These are phyloP conservation scores for Chlorella sp. DNA, from an alignment of 139 green algal species.

Conservation along the genomic window DNA sequence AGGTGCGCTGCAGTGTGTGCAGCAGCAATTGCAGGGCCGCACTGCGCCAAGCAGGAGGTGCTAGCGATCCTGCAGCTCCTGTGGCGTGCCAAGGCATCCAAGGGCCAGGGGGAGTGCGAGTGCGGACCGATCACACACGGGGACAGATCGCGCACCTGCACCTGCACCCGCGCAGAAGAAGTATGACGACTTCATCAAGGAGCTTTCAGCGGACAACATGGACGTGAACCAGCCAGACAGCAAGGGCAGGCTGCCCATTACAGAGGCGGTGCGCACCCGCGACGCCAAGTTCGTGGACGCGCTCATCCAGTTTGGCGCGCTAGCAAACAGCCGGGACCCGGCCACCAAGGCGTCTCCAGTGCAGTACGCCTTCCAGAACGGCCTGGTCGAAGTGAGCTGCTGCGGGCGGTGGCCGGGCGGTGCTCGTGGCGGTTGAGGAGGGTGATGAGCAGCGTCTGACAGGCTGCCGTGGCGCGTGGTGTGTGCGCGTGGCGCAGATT, in stretches of 20 bases:
- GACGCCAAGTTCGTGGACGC: constrained; percentile 33
- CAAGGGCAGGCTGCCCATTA: constrained; percentile 16
- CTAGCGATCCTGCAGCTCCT: too few species aligned
- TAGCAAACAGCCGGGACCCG: constrained; percentile 25
- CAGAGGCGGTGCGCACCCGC: constrained; percentile 30
- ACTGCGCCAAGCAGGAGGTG: too few species aligned
- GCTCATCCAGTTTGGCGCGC: constrained; percentile 26
- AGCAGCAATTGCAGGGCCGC: too few species aligned
- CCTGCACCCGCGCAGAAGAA: constrained; percentile 6
- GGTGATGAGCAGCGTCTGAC: too few species aligned
- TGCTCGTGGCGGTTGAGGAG: too few species aligned
- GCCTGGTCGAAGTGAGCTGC: constrained; percentile 17
- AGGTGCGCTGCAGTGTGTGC: neutral
- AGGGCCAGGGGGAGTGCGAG: too few species aligned
- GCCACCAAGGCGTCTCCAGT: constrained; percentile 16
- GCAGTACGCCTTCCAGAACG: constrained; percentile 20
- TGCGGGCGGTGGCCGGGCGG: too few species aligned
- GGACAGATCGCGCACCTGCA: neutral
- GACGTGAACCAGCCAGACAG: constrained; percentile 34
- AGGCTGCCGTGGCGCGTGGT: neutral
- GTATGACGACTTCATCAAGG: constrained; percentile 14
- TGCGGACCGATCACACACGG: too few species aligned
- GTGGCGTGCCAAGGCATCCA: too few species aligned
- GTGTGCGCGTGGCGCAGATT: constrained; percentile 18
- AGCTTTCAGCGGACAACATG: constrained; percentile 17